Evolutionary conservation across 2,329 filamentous ascomycete species (phyloP).

Genomic region (Cercospora sp.): DNA sequence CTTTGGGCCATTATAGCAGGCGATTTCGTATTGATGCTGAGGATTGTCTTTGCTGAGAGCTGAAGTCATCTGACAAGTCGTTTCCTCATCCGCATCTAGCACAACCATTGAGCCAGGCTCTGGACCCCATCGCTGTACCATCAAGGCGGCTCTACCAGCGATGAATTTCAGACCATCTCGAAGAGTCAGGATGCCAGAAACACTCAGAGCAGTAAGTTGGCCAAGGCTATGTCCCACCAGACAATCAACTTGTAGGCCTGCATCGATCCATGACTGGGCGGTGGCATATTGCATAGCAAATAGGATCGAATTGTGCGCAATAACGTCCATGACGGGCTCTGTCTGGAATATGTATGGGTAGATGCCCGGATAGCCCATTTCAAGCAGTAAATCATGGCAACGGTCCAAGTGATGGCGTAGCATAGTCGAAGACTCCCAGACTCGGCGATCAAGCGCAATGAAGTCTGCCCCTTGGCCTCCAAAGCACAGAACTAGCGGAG

Average conservation of each 20-base stretch:
- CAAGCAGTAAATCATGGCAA: slow-evolving; percentile 9
- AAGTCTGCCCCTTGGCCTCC: slow-evolving; percentile 16
- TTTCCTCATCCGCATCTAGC: slow-evolving; percentile 10
- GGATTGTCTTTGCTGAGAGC: not conserved
- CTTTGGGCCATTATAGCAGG: slow-evolving; percentile 23
- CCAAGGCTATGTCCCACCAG: slow-evolving; percentile 23
- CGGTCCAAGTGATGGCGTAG: slow-evolving; percentile 17
- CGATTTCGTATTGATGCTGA: slow-evolving; percentile 9
- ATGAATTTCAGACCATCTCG: slow-evolving; percentile 15
- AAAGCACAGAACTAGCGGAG: slow-evolving; percentile 19
- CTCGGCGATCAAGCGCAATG: slow-evolving; percentile 11
- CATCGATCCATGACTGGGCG: slow-evolving; percentile 20
- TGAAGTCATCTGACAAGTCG: not conserved
- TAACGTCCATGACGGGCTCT: slow-evolving; percentile 13
- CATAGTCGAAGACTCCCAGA: slow-evolving; percentile 3
- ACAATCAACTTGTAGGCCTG: slow-evolving; percentile 12
- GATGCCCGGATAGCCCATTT: slow-evolving; percentile 16
- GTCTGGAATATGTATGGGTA: slow-evolving; percentile 20
- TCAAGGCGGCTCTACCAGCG: slow-evolving; percentile 11
- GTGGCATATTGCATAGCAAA: slow-evolving; percentile 22
- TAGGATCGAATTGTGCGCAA: slow-evolving; percentile 13
- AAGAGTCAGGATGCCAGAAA: slow-evolving; percentile 15
- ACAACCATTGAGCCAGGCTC: slow-evolving; percentile 22
- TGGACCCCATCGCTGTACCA: slow-evolving; percentile 10
- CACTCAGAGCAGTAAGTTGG: slow-evolving; percentile 14